Evolutionary conservation across 148 eudicot species (phyloP), one percentile per base, ranked within the genome.

Genomic region (Cornus kousa): DNA sequence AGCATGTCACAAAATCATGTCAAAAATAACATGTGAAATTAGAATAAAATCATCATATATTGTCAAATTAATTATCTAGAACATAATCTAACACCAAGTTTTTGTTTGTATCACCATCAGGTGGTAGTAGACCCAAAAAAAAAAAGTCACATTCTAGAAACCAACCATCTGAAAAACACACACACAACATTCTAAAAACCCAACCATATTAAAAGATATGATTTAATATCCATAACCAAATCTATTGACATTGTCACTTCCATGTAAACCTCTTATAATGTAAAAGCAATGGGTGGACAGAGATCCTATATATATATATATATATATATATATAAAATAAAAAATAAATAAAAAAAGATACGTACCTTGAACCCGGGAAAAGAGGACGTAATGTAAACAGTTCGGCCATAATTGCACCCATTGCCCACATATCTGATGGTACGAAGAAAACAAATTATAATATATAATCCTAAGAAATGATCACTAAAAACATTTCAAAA

Each of bases 401-500:
- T 80, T 93, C 99, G 35, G 98, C 97, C 95, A 96, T 96, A 81
- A 93, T 93, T 48, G 99, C 99, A 79, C 99, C 99, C 99, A 96
- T 96, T 55, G 98, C 99, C 99, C 99, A 96, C 97, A 96, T 92
- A 87, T 96, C 98, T 94, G 86, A 43, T 78, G 33, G 35, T 43
- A 22, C 11, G 32, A 43, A 28, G 53, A 35, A 1, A 69, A 7
- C 43, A 5, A 24, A 11, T 32, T 72, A 37, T 13, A 62, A 39
- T 33, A 7, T 72, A 37, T 13, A 62, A 39, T 33, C 7, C 16
- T 66, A 28, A 75, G 20, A 7, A 22, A 11, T 17, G 9, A 14
- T 75, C 60, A 16, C 0, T 19, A 23, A 40, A 65, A 33, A 70
- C 20, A 22, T 65, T 67, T 33, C 12, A 67, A 17, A 67, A 75